Evolutionary conservation across 441 rosid species (phyloP), one percentile per base, ranked within the genome.

Genomic region (Populus tomentosa): DNA sequence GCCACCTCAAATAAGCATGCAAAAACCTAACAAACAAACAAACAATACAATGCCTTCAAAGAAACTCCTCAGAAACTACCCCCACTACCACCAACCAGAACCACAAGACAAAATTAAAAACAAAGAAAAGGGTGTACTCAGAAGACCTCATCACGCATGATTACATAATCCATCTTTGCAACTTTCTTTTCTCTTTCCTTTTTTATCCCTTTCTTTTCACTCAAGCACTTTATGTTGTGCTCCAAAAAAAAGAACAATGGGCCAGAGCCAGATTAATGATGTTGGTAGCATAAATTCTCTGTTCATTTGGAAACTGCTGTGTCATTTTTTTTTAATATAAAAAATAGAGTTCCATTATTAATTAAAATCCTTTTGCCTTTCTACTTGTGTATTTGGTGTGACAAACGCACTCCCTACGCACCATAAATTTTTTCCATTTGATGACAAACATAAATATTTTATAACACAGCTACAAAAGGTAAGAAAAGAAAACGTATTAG

Each of bases 51-150:
- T 92, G 75, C 89, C 91, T 95, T 93, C 87, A 85, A 93, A 92
- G 94, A 88, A 92, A 95, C 98, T 95, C 93, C 84, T 85, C 74
- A 79, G 81, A 87, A 90, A 87, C 95, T 75, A 91, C 90, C 90
- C 80, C 94, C 99, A 92, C 94, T 88, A 92, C 89, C 83, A 94
- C 92, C 97, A 90, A 94, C 91, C 92, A 77, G 71, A 87, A 64
- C 80, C 79, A 75, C 79, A 77, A 72, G 46, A 80, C 75, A 83
- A 78, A 71, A 59, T 77, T 74, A 28, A 62, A 82, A 80, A 72
- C 46, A 67, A 85, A 81, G 76, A 68, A 86, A 61, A 82, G 61
- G 82, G 81, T 80, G 78, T 79, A 75, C 87, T 79, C 77, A 79
- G 78, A 82, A 67, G 71, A 79, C 77, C 69, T 73, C 72, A 72